Base-by-base conservation (phyloP, 306 rosid species). In the Ziziphus jujuba region DNA sequence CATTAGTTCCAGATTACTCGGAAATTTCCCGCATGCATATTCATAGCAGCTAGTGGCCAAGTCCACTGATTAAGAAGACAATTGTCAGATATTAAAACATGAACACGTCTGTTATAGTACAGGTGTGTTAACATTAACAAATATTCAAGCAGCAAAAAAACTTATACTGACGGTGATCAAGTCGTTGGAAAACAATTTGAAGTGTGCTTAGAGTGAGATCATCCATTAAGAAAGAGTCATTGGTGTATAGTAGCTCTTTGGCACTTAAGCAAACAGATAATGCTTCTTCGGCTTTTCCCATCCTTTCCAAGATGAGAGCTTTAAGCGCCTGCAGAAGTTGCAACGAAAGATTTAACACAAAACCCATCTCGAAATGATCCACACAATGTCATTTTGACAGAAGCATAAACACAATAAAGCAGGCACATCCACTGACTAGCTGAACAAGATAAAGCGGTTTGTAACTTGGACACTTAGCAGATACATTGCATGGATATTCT, bases 161-260 rank as follows among this genome's bases (percentile, higher is more conserved):
- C n/a, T 64, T 49, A 11, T 7, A 72, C 97, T 77, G 8, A 95
- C 97, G 74, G 70, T 72, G 92, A 81, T 87, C 96, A 50, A 95
- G 82, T 21, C 99, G 84, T 66, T 88, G 97, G 73, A 91, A 95
- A 15, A 91, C 99, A 63, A 84, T 87, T 79, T 95, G 99, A 79
- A 95, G 71, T 2, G 97, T 88, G 65, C 99, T 91, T 59, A 95
- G 95, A 66, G 99, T 95, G 74, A 90, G 97, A 77, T 95, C 97
- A 56, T 95, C 99, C 84, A 82, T 89, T 76, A 89, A 80, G 28
- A 85, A 72, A 53, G 91, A 50, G 53, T 91, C 97, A 16, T 87
- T 87, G 3, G 75, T 28, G 50, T 74, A 81, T 69, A 95, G 73
- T 8, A 82, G 75, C 55, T 89, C 88, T 76, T 85, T 95, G 21